Evolutionary conservation across 352 stramenopile genomes (phyloP).

Genomic region (Pythium oligandrum): DNA sequence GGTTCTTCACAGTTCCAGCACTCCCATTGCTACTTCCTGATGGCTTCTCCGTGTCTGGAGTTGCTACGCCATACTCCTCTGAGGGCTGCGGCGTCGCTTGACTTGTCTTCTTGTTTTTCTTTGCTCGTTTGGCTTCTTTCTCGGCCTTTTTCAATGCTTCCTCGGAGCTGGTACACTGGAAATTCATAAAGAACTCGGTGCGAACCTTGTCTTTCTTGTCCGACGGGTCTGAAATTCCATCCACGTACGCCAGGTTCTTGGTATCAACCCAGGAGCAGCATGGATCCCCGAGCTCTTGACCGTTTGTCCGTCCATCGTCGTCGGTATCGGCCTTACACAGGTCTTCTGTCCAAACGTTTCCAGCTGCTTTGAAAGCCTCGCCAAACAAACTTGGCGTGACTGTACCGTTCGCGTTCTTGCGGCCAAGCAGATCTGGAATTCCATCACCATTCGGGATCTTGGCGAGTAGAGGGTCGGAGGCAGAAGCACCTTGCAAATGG

Average conservation of each 20-base stretch:
- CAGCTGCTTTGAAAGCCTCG: conserved; percentile 9
- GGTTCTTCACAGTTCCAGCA: too few species aligned
- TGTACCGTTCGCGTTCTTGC: conserved; percentile 13
- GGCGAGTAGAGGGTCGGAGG: not conserved
- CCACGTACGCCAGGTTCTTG: conserved; percentile 14
- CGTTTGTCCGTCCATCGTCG: conserved; percentile 55
- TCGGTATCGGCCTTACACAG: conserved; percentile 37
- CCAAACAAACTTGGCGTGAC: conserved; percentile 22
- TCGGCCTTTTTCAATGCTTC: conserved; percentile 8
- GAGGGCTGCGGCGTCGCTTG: conserved; percentile 3
- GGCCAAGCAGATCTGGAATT: conserved; percentile 18
- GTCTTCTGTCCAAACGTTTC: conserved; percentile 20
- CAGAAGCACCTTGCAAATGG: not conserved
- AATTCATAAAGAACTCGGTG: conserved; percentile 6
- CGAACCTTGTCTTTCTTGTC: conserved; percentile 12
- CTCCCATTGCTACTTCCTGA: too few species aligned
- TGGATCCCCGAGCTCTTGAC: conserved; percentile 61
- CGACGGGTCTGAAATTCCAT: conserved; percentile 17
- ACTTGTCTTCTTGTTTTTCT: conserved; percentile 7
- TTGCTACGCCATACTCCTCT: not conserved
- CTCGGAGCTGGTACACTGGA: conserved; percentile 26
- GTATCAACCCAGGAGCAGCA: conserved; percentile 37
- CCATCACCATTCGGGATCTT: conserved; percentile 20
- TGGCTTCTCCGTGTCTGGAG: too few species aligned
- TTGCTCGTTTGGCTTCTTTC: not conserved